Conservation (phyloP, 1,139 yeast genomes). For the Saccharomyces hybrid region DNA sequence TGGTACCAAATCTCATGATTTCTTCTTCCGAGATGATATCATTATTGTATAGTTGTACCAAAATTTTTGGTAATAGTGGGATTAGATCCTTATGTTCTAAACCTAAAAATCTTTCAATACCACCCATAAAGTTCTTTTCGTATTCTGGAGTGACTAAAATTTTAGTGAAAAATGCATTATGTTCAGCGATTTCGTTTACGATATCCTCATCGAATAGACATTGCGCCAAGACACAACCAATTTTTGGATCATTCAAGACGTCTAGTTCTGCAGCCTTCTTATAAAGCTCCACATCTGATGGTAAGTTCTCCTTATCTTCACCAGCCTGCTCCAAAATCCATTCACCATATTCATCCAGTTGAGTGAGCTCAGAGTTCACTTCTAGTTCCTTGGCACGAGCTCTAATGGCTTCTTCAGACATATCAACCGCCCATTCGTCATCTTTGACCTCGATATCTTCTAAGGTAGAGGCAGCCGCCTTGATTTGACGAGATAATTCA, state of each 20-base stretch:
- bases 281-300: constrained; percentile 83
- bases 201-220: constrained; percentile 76
- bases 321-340: constrained; percentile 62
- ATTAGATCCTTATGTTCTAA: constrained; percentile 71
- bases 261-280: constrained; percentile 81
- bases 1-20: constrained; percentile 78
- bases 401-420: constrained; percentile 93
- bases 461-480: constrained; percentile 75
- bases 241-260: constrained; percentile 62
- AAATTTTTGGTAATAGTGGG: constrained; percentile 68
- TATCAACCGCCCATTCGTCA: constrained; percentile 97
- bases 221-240: constrained; percentile 90
- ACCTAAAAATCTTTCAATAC: constrained; percentile 89
- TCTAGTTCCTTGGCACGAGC: constrained; percentile 87
- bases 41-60: constrained; percentile 71
- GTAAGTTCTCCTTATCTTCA: constrained; percentile 49
- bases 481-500: constrained; percentile 68
- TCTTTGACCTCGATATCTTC: constrained; percentile 56
- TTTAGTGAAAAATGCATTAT: constrained; percentile 75
- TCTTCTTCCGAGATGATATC: constrained; percentile 83
- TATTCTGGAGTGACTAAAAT: constrained; percentile 57
- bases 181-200: constrained; percentile 62
- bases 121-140: constrained; percentile 90
- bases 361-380: constrained; percentile 35
- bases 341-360: constrained; percentile 75